Conservation (phyloP, 257 asterid species). For the Solanum raphanifolium region DNA sequence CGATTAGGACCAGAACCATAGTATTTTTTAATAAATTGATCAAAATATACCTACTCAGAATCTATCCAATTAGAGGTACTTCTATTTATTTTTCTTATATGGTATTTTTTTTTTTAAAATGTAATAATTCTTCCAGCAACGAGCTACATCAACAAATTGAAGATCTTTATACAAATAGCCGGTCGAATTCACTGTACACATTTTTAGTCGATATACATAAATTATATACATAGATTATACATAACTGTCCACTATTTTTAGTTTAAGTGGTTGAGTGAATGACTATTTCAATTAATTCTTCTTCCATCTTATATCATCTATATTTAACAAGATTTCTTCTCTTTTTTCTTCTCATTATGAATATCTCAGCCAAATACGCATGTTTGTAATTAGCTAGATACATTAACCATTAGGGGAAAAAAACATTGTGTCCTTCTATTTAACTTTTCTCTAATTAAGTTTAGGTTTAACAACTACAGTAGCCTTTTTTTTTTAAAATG, state of each 20-base stretch:
- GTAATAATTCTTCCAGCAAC: not conserved
- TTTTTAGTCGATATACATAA: not conserved
- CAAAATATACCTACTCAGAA: not conserved
- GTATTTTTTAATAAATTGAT: not conserved
- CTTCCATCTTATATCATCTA: not conserved
- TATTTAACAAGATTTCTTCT: not conserved
- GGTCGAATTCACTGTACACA: not conserved
- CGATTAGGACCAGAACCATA: slow-evolving; percentile 16
- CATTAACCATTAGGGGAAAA: not conserved
- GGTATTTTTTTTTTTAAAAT: not conserved
- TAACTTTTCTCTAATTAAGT: not conserved
- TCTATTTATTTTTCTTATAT: not conserved
- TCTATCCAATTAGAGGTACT: not conserved
- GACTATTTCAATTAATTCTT: not conserved
- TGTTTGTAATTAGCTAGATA: no score
- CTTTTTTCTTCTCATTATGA: not conserved
- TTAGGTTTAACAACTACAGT: not conserved
- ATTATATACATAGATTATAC: not conserved
- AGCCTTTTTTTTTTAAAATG: not conserved
- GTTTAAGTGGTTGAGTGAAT: not conserved
- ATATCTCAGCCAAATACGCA: not conserved
- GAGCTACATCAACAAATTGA: not conserved
- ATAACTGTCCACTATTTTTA: not conserved
- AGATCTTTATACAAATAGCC: not conserved
- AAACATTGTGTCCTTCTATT: not conserved